A percentile compares a stretch with the other conserved stretches of the same genome.
Evolutionary conservation across 2,329 filamentous ascomycete genomes (phyloP).

Genomic region (Zasmidium angulare): DNA sequence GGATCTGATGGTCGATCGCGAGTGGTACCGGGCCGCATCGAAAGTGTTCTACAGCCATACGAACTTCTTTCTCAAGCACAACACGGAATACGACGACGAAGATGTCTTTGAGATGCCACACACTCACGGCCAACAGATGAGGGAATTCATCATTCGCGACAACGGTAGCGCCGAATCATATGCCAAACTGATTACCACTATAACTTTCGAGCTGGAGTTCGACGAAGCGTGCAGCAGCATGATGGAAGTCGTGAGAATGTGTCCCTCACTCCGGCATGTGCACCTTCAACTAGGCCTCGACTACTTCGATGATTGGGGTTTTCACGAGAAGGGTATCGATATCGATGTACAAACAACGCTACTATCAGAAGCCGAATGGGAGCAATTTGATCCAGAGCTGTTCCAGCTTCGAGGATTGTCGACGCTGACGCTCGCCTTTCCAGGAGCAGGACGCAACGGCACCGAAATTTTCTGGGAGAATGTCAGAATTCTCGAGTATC

Average conservation of each 20-base stretch:
- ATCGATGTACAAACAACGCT: too few relatives aligned
- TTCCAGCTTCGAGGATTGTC: too few relatives aligned
- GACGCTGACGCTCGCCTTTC: too few relatives aligned
- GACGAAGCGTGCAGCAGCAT: not conserved
- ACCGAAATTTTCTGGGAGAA: not conserved
- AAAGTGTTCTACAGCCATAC: conserved; percentile 4
- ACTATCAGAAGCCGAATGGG: too few relatives aligned
- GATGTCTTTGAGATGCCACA: not conserved
- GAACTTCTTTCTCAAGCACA: not conserved
- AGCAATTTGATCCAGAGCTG: too few relatives aligned
- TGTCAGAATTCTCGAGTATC: not conserved
- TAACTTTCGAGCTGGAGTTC: not conserved
- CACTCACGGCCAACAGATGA: not conserved
- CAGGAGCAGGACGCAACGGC: too few relatives aligned
- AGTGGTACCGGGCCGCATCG: not conserved
- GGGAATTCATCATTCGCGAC: not conserved
- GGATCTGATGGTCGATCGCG: not conserved
- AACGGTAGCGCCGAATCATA: not conserved
- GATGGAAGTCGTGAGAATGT: not conserved
- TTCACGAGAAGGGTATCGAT: too few relatives aligned
- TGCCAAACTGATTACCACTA: not conserved
- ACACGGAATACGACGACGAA: not conserved
- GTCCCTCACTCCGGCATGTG: not conserved
- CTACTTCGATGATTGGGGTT: not conserved
- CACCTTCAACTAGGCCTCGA: not conserved